Conservation (phyloP, 345 rosid species). For the Cardamine resedifolia region DNA sequence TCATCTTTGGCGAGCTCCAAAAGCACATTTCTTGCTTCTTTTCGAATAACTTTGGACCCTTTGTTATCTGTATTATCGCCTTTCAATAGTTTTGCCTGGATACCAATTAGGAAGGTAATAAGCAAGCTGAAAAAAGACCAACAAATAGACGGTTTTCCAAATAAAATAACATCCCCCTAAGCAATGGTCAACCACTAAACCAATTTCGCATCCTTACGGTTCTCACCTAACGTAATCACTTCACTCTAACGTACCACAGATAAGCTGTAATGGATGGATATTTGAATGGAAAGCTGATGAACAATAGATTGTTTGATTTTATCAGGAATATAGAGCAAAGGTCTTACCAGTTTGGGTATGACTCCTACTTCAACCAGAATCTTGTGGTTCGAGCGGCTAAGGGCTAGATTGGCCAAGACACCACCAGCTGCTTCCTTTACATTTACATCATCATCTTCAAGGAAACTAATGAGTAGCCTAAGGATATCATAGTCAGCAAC, state of each 20-base stretch:
- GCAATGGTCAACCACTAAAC: neutral
- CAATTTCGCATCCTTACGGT: neutral
- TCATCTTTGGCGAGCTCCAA: conserved; percentile 80
- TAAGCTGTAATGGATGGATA: neutral
- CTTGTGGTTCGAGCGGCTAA: conserved; percentile 56
- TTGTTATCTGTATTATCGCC: conserved; percentile 42
- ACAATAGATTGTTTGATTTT: neutral
- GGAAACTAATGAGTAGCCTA: conserved; percentile 55
- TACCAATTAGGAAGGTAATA: neutral
- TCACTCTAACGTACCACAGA: neutral
- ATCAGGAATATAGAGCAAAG: neutral
- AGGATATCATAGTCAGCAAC: conserved; percentile 59
- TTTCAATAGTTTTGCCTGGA: conserved; percentile 62
- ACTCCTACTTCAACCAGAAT: conserved; percentile 77
- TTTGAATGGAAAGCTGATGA: neutral
- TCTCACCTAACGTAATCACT: neutral
- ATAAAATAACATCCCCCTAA: neutral
- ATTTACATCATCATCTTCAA: conserved; percentile 63
- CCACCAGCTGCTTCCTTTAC: conserved; percentile 92
- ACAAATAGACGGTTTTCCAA: neutral
- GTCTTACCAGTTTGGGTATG: conserved; percentile 75
- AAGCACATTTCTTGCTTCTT: conserved; percentile 74
- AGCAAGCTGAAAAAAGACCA: neutral
- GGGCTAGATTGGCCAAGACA: conserved; percentile 68
- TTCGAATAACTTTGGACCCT: conserved; percentile 55